These are phyloP conservation scores for Magnusiomyces paraingens DNA, from an alignment of 1,139 yeast species.

Conservation along the genomic window DNA sequence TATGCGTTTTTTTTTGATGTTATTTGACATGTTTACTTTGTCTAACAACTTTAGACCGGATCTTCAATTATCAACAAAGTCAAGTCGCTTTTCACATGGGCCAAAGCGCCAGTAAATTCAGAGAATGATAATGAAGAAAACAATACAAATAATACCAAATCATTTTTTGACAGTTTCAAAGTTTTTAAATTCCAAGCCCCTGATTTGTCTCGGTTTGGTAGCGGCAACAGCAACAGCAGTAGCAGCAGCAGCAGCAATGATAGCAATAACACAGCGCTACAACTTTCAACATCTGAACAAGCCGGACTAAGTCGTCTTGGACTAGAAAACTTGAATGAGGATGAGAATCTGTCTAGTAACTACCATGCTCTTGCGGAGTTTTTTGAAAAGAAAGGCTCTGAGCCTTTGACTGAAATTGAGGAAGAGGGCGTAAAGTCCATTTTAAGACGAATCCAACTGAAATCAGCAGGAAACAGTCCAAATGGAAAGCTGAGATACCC, in stretches of 20 bases:
- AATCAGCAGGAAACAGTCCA: background rate
- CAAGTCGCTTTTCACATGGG: background rate
- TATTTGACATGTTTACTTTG: too few species aligned
- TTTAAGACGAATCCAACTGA: background rate
- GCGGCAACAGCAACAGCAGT: too few species aligned
- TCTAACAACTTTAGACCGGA: background rate
- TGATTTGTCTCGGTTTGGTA: background rate
- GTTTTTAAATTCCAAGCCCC: background rate
- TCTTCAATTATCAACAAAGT: background rate
- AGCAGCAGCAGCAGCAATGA: too few species aligned
- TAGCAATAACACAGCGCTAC: too few species aligned
- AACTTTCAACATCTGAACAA: too few species aligned
- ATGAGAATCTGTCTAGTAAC: background rate
- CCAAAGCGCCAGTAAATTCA: background rate
- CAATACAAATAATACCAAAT: background rate
- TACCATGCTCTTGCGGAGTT: constrained; percentile 12
- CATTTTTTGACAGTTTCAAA: background rate
- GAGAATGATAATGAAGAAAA: background rate
- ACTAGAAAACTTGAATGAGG: background rate
- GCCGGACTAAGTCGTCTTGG: background rate
- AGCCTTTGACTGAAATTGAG: constrained; percentile 12
- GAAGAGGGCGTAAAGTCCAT: constrained; percentile 12
- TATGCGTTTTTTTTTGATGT: too few species aligned
- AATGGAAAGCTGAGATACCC: background rate
- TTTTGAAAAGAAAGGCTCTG: constrained; percentile 12